Evolutionary conservation across 805 yeast species (phyloP).

Genomic region (Debaryomyces tyrocola): DNA sequence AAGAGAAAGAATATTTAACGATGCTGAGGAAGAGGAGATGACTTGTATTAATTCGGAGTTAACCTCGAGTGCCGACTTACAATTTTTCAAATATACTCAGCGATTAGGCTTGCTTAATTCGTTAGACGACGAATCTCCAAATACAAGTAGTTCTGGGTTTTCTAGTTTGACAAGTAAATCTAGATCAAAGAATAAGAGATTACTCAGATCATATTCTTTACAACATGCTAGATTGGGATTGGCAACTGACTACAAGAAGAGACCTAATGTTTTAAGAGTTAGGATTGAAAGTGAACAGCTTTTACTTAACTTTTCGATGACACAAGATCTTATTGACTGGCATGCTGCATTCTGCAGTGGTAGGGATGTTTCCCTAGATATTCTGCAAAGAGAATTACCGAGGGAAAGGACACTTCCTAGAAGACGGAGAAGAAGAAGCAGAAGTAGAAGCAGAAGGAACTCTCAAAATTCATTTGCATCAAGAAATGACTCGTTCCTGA

Average conservation of each 20-base stretch:
- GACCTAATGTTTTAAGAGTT: constrained; percentile 64
- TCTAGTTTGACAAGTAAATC: background rate
- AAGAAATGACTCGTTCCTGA: background rate
- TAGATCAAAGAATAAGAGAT: constrained; percentile 18
- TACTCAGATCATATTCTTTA: constrained; percentile 69
- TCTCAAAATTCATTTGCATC: background rate
- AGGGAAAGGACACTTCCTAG: constrained; percentile 79
- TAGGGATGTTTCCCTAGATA: constrained; percentile 75
- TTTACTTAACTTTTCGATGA: constrained; percentile 59
- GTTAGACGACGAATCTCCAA: background rate
- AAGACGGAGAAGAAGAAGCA: constrained; percentile 58
- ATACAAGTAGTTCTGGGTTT: background rate
- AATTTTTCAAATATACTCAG: constrained; percentile 25
- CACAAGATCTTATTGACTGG: constrained; percentile 78
- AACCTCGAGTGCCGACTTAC: constrained; percentile 26
- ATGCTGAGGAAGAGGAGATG: constrained; percentile 10
- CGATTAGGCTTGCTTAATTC: constrained; percentile 16
- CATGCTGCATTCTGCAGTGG: constrained; percentile 70
- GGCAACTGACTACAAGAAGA: constrained; percentile 80
- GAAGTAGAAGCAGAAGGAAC: constrained; percentile 49
- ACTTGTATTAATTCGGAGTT: constrained; percentile 15
- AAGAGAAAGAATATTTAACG: constrained; percentile 6
- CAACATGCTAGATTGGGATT: constrained; percentile 84
- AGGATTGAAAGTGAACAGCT: constrained; percentile 85
- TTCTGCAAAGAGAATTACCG: constrained; percentile 71